These are phyloP conservation scores for Thraustochytrium sp. DNA, from an alignment of 352 stramenopile species.

Conservation along the genomic window DNA sequence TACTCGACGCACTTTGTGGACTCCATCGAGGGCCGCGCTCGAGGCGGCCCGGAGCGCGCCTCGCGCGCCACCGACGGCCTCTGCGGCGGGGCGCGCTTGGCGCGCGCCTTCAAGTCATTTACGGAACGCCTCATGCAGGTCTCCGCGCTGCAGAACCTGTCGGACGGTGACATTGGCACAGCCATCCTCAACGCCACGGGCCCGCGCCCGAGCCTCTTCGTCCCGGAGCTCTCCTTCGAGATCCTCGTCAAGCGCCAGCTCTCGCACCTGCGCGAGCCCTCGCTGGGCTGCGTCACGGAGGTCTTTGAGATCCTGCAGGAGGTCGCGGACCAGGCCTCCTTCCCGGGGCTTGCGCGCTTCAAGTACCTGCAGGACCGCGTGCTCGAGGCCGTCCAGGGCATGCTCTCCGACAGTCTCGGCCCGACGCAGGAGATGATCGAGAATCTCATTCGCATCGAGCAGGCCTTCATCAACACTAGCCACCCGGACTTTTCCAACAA, in stretches of 20 bases:
- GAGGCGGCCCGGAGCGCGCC: conserved; percentile 52
- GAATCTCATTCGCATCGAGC: conserved; percentile 97
- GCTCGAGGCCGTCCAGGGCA: conserved; percentile 15
- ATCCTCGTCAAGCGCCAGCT: conserved; percentile 95
- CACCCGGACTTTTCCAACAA: conserved; percentile 91
- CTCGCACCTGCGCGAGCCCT: conserved; percentile 81
- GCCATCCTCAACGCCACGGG: conserved; percentile 98
- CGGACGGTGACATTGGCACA: conserved; percentile 96
- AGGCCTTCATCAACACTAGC: conserved; percentile 99
- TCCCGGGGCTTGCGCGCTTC: conserved; percentile 90
- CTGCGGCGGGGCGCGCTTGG: conserved; percentile 94
- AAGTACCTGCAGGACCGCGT: conserved; percentile 79
- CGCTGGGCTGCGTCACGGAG: conserved; percentile 94
- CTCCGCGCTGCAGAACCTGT: conserved; percentile 59
- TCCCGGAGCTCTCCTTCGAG: conserved; percentile 97
- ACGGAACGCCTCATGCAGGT: conserved; percentile 70
- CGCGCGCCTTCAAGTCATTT: conserved; percentile 97
- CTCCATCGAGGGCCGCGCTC: conserved; percentile 68
- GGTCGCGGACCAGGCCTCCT: conserved; percentile 80
- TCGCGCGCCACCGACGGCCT: conserved; percentile 74
- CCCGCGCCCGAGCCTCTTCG: conserved; percentile 92
- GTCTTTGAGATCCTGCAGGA: conserved; percentile 93
- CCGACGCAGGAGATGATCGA: conserved; percentile 90
- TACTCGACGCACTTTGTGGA: conserved; percentile 75
- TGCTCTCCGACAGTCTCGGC: conserved; percentile 59